These are phyloP conservation scores for Wickerhamia fluorescens DNA, from an alignment of 805 yeast species.

Conservation along the genomic window DNA sequence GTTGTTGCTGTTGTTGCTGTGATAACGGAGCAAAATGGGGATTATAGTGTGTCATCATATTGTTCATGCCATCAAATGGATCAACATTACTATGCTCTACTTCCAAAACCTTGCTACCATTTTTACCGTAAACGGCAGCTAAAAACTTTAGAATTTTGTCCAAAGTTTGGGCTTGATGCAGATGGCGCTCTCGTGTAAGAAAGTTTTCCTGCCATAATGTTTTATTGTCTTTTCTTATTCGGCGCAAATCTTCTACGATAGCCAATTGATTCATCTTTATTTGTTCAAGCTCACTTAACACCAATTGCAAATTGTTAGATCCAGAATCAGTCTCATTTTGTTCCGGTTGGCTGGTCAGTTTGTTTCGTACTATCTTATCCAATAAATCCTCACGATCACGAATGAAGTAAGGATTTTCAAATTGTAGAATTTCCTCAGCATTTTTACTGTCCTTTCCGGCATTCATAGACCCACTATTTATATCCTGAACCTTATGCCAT, in stretches of 20 bases:
- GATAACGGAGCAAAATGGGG: too few species aligned
- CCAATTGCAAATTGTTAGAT: conserved; percentile 39
- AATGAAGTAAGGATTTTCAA: conserved; percentile 74
- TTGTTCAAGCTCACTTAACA: conserved; percentile 66
- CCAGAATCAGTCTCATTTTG: conserved; percentile 16
- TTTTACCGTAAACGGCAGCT: conserved; percentile 70
- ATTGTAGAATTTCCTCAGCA: conserved; percentile 84
- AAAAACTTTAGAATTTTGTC: conserved; percentile 82
- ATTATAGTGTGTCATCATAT: conserved; percentile 18
- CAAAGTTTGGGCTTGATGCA: conserved; percentile 78
- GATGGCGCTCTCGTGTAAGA: conserved; percentile 76
- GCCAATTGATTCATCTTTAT: conserved; percentile 73
- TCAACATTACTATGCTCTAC: conserved; percentile 15
- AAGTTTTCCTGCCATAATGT: conserved; percentile 86
- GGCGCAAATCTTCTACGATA: conserved; percentile 75
- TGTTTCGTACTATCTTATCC: conserved; percentile 79
- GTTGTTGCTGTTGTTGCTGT: conserved; percentile 8
- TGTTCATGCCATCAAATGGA: conserved; percentile 5
- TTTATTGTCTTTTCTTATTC: conserved; percentile 84
- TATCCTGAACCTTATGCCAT: conserved; percentile 97
- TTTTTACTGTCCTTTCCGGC: conserved; percentile 27
- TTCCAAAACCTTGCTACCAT: conserved; percentile 44
- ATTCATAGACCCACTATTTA: conserved; percentile 62
- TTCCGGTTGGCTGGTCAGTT: conserved; percentile 23
- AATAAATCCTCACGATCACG: conserved; percentile 76